Base-by-base conservation (phyloP, 2,329 filamentous ascomycete genomes). In the Zymoseptoria tritici region DNA sequence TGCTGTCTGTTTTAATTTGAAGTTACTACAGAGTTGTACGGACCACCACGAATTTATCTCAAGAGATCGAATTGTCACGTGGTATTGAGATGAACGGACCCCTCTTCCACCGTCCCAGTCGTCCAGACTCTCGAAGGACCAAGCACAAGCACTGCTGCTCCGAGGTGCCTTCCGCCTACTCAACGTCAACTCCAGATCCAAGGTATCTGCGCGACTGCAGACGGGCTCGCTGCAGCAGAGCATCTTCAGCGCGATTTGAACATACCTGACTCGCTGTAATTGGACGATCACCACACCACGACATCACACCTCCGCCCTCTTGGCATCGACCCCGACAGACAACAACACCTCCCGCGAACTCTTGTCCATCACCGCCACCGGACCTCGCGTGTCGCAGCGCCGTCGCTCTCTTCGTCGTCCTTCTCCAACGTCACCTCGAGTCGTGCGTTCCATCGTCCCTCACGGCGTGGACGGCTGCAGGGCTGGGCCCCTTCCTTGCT, bases 401-500 rank as follows among this genome's bases (percentile, higher is more conserved):
- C 36, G 36, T n/a, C 11, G 11, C 36, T 46, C 36, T 46, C 36
- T 16, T n/a, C 36, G 36, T n/a, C 36, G 36, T 46, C 36, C 16
- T 46, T 7, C 9, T 42, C 36, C 36, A n/a, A 46, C 36, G 36
- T n/a, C 36, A 7, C 11, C 4, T 46, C 36, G 36, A 46, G 36
- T 46, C 36, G 13, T 46, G 36, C 36, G 36, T 16, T 46, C 36
- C 36, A 46, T 46, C 36, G 36, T 46, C 36, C 36, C 11, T 46
- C 36, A 46, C 36, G 36, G 36, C 36, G 36, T 46, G 36, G 36
- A 46, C 36, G 36, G 36, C 36, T 46, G 36, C 36, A 64, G 62
- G 63, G 65, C 63, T 60, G 66, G 63, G 63, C 63, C 64, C 63
- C 52, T 57, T 59, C 63, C 56, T 65, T 54, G 60, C 65, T 58